Conservation (phyloP, 805 yeast genomes). For the Barnettozyma sp. region DNA sequence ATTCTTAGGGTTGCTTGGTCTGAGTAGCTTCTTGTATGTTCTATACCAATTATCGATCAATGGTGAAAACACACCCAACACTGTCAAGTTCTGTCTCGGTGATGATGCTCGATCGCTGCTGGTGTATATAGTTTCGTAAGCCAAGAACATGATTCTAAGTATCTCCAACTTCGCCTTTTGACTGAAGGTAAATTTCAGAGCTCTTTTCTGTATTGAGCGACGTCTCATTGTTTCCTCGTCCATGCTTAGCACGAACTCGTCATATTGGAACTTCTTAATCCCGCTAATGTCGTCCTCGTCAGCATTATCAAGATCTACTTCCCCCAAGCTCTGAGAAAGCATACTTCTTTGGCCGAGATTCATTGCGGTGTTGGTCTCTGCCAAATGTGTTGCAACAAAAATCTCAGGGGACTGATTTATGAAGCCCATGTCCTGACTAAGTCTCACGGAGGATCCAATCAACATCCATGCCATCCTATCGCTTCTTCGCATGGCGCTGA, state of each 20-base stretch:
- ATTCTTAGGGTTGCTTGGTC: conserved; percentile 38
- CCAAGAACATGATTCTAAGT: conserved; percentile 69
- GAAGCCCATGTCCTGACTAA: conserved; percentile 82
- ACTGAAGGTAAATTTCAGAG: conserved; percentile 45
- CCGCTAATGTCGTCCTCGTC: conserved; percentile 25
- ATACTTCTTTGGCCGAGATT: conserved; percentile 73
- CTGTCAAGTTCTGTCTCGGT: conserved; percentile 61
- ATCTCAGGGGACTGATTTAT: conserved; percentile 67
- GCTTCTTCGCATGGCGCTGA: conserved; percentile 79
- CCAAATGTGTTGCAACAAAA: conserved; percentile 74
- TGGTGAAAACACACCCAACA: conserved; percentile 68
- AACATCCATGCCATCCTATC: conserved; percentile 94
- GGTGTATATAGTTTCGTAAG: conserved; percentile 70
- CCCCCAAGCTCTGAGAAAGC: conserved; percentile 66
- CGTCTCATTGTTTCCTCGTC: conserved; percentile 27
- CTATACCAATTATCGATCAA: conserved; percentile 73
- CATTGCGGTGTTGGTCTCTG: conserved; percentile 79
- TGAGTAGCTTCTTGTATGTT: conserved; percentile 50
- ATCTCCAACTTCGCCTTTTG: conserved; percentile 79
- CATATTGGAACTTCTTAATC: conserved; percentile 24
- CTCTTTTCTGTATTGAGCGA: conserved; percentile 22
- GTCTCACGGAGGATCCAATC: conserved; percentile 76
- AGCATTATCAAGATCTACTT: conserved; percentile 49
- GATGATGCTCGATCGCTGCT: conserved; percentile 46
- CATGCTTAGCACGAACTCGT: conserved; percentile 25